Percentiles rank a stretch among this genome's conserved stretches.
phyloP scores from a whole-genome alignment of 768 basidiomycete genomes.

The Lactarius evosmus region DNA sequence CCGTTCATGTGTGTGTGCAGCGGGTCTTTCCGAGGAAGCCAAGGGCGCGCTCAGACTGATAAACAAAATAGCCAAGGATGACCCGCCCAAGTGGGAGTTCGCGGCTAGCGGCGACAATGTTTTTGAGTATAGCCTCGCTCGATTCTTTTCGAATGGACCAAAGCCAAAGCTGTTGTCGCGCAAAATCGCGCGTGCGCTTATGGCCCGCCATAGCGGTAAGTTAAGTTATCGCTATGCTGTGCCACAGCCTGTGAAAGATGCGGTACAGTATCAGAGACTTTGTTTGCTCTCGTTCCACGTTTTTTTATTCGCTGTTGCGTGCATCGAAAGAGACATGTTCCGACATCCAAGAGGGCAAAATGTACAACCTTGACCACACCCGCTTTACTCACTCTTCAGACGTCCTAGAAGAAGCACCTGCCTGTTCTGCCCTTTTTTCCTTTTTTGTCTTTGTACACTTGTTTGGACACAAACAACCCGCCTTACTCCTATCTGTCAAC shows the following conservation, averaged over 20 bases:
- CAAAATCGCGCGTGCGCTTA: background rate
- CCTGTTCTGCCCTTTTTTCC: background rate
- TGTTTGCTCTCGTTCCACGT: background rate
- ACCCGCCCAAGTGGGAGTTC: background rate
- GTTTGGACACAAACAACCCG: background rate
- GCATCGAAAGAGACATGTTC: background rate
- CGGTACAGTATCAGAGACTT: background rate
- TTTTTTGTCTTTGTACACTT: background rate
- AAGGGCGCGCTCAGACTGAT: background rate
- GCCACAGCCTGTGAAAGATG: background rate
- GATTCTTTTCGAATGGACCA: background rate
- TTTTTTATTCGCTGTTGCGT: background rate
- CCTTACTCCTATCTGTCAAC: background rate
- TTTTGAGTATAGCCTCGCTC: background rate
- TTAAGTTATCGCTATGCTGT: background rate
- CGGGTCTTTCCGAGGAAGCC: conserved; percentile 2
- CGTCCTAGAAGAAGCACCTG: background rate
- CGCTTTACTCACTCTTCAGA: background rate
- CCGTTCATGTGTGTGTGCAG: background rate
- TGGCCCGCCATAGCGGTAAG: background rate
- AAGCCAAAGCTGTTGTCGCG: background rate
- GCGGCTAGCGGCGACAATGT: background rate
- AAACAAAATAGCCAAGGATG: background rate
- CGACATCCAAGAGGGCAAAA: background rate
- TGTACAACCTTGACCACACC: background rate